phyloP scores from a whole-genome alignment of 768 basidiomycete species.

The Phaeotremella fagi region DNA sequence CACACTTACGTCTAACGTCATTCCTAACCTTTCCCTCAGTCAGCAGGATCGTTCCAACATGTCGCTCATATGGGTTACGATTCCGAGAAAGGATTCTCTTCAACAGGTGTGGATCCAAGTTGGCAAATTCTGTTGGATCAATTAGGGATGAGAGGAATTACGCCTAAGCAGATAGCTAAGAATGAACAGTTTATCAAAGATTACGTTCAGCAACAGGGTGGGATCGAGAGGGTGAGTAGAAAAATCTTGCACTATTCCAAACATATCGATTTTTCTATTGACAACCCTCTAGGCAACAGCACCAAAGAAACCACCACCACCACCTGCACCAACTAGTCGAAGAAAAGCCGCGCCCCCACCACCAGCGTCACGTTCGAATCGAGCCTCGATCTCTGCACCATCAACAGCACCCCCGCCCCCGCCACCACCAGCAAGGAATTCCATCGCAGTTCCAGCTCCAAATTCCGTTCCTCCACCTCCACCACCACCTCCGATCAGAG shows the following conservation, averaged over 20 bases:
- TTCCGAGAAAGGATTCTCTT: conserved; percentile 75
- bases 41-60: conserved; percentile 65
- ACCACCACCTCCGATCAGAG: conserved; percentile 38
- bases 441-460: conserved; percentile 10
- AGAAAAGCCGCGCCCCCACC: conserved; percentile 48
- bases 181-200: conserved; percentile 87
- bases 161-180: conserved; percentile 61
- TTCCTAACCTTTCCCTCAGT: too few relatives aligned
- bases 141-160: conserved; percentile 64
- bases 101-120: conserved; percentile 78
- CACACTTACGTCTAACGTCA: too few relatives aligned
- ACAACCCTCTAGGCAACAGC: conserved; percentile 27
- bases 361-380: conserved; percentile 47
- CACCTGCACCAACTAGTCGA: conserved; percentile 54
- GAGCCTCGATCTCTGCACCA: conserved; percentile 29
- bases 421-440: conserved; percentile 47
- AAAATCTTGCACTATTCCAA: background rate
- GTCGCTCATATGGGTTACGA: conserved; percentile 96
- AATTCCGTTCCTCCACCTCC: conserved; percentile 42
- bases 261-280: background rate
- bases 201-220: conserved; percentile 60
- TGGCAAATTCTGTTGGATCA: conserved; percentile 71
- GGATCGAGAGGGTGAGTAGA: conserved; percentile 43
- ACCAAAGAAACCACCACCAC: conserved; percentile 52
- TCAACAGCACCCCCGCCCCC: conserved; percentile 49